These are phyloP conservation scores for Diphasiastrum complanatum DNA, from an alignment of 83 land plant species.

Conservation along the genomic window DNA sequence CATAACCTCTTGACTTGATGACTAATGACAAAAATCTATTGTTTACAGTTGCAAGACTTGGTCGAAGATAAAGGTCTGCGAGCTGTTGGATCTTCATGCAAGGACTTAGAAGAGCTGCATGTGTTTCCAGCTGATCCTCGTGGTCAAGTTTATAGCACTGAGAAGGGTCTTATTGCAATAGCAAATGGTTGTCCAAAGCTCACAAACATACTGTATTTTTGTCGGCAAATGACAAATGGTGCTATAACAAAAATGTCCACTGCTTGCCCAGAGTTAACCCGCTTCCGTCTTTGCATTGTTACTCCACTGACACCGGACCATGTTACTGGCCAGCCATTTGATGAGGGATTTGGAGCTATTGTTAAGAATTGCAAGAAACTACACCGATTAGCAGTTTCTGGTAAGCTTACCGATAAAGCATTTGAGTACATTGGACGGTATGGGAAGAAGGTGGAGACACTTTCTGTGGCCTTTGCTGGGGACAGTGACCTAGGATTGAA, in stretches of 20 bases:
- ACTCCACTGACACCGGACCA: conserved; percentile 45
- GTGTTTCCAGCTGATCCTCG: conserved; percentile 48
- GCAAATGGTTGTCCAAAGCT: conserved; percentile 57
- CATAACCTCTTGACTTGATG: too few species aligned
- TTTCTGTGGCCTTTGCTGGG: conserved; percentile 71
- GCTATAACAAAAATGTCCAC: conserved; percentile 42
- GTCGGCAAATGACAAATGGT: conserved; percentile 55
- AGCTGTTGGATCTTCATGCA: too few species aligned
- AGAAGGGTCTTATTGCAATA: conserved; percentile 49
- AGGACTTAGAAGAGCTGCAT: too few species aligned
- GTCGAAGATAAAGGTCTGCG: too few species aligned
- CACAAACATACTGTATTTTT: conserved; percentile 48
- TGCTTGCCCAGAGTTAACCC: conserved; percentile 39
- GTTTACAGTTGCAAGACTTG: too few species aligned
- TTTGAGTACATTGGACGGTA: conserved; percentile 61
- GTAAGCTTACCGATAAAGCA: conserved; percentile 59
- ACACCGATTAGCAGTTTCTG: conserved; percentile 49
- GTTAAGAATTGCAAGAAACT: conserved; percentile 53
- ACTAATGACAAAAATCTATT: too few species aligned
- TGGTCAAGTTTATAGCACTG: conserved; percentile 44
- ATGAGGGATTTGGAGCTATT: conserved; percentile 73
- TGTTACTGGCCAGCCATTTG: conserved; percentile 44
- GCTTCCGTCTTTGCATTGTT: conserved; percentile 53
- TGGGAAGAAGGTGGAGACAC: conserved; percentile 64
- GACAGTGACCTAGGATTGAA: conserved; percentile 55